A percentile compares a stretch with the other conserved stretches of the same genome.
phyloP scores from a whole-genome alignment of 1,139 yeast genomes.

The Diutina siamensis region DNA sequence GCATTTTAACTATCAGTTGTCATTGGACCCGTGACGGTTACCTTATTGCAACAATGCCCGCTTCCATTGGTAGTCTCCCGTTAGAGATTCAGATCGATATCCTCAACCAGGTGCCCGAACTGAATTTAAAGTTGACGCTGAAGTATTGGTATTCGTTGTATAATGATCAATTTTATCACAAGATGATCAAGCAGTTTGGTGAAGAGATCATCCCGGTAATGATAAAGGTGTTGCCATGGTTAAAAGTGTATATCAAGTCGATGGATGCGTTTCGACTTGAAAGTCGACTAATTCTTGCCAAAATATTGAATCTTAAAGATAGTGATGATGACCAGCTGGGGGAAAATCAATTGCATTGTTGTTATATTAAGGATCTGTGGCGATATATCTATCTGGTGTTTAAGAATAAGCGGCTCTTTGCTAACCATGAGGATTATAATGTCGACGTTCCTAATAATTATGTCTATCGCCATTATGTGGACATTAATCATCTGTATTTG shows the following conservation, averaged over 20 bases:
- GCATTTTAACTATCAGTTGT: too few species aligned
- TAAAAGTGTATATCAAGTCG: constrained; percentile 31
- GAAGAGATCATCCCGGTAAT: constrained; percentile 20
- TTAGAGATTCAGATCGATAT: constrained; percentile 37
- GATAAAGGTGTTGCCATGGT: constrained; percentile 27
- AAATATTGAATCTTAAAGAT: neutral
- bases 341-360: constrained; percentile 8
- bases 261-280: constrained; percentile 29
- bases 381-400: constrained; percentile 38
- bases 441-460: constrained; percentile 41
- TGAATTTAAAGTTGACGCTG: constrained; percentile 29
- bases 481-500: constrained; percentile 37
- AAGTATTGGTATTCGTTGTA: constrained; percentile 34
- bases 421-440: constrained; percentile 39
- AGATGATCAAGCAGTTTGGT: constrained; percentile 33
- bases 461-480: constrained; percentile 32
- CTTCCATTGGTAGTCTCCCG: constrained; percentile 22
- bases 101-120: constrained; percentile 28
- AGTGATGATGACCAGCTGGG: neutral
- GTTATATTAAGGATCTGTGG: constrained; percentile 43
- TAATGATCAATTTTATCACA: constrained; percentile 37
- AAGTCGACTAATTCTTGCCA: neutral
- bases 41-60: too few species aligned
- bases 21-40: too few species aligned
- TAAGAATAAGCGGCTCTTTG: constrained; percentile 40